Conservation (phyloP, 2,329 filamentous ascomycete genomes). For the Capronia epimyces region DNA sequence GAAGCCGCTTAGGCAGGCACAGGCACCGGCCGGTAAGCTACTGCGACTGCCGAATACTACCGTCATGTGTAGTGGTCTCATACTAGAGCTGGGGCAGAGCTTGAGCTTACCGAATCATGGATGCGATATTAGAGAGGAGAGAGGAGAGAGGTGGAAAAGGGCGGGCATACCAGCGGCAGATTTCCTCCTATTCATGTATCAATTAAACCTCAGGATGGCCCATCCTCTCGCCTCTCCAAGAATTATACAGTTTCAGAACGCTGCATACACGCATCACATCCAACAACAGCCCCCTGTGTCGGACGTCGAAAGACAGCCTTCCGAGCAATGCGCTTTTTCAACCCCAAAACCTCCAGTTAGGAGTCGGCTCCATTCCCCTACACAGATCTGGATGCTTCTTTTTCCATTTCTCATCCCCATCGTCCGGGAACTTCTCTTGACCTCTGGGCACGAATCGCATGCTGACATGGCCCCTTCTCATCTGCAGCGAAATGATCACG, state of each 20-base stretch:
- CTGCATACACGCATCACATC: neutral
- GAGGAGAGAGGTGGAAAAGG: too few relatives aligned
- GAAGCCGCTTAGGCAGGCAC: constrained; percentile 24
- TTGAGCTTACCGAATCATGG: neutral
- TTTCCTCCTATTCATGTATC: too few relatives aligned
- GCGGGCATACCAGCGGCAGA: neutral
- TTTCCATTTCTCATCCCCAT: constrained; percentile 31
- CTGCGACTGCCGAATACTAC: neutral
- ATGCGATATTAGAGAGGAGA: too few relatives aligned
- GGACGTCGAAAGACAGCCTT: too few relatives aligned
- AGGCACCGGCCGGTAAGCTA: constrained; percentile 5
- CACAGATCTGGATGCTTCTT: constrained; percentile 26
- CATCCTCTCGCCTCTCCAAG: neutral
- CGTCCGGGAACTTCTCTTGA: constrained; percentile 56
- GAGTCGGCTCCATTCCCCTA: neutral
- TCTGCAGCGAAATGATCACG: constrained; percentile 66
- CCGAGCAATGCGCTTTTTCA: neutral
- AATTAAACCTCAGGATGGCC: too few relatives aligned
- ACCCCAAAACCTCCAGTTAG: constrained; percentile 18
- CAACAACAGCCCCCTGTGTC: too few relatives aligned
- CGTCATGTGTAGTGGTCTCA: neutral
- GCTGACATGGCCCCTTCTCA: constrained; percentile 57
- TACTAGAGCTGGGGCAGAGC: neutral
- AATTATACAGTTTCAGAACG: neutral
- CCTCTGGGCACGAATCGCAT: constrained; percentile 65